Percentiles rank a stretch among this genome's conserved stretches.
Evolutionary conservation across 75 land plant species (phyloP).

Genomic region (Picea glauca): DNA sequence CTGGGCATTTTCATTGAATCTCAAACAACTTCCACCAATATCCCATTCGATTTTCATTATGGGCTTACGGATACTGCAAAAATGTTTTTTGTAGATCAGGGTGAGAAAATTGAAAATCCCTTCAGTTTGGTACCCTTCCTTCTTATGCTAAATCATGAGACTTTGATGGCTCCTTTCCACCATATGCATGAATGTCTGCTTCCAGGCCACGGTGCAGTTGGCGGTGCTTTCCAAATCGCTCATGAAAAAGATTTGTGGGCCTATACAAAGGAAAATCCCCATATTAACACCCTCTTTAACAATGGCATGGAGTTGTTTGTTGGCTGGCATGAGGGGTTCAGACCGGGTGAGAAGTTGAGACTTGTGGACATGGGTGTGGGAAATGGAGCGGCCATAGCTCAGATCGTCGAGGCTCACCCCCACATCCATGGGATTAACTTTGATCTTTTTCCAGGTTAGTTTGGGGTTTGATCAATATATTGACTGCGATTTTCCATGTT

Average conservation of each 20-base stretch:
- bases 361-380: constrained; percentile 14
- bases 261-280: not conserved
- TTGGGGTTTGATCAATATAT: too few relatives aligned
- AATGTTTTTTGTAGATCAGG: too few relatives aligned
- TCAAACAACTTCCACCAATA: too few relatives aligned
- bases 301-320: not conserved
- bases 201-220: not conserved
- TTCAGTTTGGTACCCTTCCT: not conserved
- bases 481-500: not conserved
- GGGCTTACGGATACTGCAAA: too few relatives aligned
- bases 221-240: not conserved
- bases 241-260: not conserved
- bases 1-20: too few relatives aligned
- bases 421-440: too few relatives aligned
- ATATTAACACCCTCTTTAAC: not conserved
- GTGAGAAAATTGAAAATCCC: not conserved
- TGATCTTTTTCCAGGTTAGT: too few relatives aligned
- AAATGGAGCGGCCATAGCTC: not conserved
- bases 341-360: not conserved
- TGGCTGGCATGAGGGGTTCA: too few relatives aligned
- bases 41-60: too few relatives aligned
- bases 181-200: constrained; percentile 13
- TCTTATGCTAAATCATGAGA: not conserved
- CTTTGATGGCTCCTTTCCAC: constrained; percentile 2
- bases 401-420: too few relatives aligned